A percentile compares a stretch with the other conserved stretches of the same genome.
Evolutionary conservation across 306 rosid genomes (phyloP).

Genomic region (Cucumis hystrix): DNA sequence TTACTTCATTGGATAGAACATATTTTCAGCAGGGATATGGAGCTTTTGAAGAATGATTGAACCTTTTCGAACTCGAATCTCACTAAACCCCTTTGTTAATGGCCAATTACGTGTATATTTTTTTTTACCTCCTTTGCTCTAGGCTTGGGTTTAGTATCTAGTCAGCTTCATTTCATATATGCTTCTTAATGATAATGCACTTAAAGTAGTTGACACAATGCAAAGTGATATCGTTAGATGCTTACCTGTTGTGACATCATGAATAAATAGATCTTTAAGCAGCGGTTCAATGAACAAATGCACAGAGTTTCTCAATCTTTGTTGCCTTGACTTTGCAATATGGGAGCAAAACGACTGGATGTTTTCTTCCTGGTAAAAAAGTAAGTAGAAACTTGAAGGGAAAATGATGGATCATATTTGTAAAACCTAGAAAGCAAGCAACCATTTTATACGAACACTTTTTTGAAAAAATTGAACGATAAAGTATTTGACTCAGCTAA

Average conservation of each 20-base stretch:
- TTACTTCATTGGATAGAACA: neutral
- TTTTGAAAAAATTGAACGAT: neutral
- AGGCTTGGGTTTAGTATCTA: neutral
- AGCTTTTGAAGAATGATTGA: neutral
- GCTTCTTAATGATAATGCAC: neutral
- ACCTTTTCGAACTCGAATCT: neutral
- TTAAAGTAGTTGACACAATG: neutral
- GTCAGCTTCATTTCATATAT: neutral
- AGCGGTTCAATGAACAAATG: slow-evolving; percentile 44
- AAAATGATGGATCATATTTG: neutral
- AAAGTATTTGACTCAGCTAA: neutral
- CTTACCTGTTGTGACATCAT: slow-evolving; percentile 36
- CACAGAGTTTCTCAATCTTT: slow-evolving; percentile 37
- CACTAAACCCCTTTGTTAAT: neutral
- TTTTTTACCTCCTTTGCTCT: neutral
- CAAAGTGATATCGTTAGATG: neutral
- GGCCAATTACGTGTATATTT: neutral
- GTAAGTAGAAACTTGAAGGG: neutral
- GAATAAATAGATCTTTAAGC: slow-evolving; percentile 44
- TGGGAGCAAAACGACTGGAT: slow-evolving; percentile 21
- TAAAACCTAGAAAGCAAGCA: neutral
- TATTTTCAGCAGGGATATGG: neutral
- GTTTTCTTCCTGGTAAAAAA: slow-evolving; percentile 30
- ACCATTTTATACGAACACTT: neutral
- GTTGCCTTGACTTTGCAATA: slow-evolving; percentile 48